Evolutionary conservation across 176 grass and related monocot species (phyloP).

Genomic region (Triticum urartu): DNA sequence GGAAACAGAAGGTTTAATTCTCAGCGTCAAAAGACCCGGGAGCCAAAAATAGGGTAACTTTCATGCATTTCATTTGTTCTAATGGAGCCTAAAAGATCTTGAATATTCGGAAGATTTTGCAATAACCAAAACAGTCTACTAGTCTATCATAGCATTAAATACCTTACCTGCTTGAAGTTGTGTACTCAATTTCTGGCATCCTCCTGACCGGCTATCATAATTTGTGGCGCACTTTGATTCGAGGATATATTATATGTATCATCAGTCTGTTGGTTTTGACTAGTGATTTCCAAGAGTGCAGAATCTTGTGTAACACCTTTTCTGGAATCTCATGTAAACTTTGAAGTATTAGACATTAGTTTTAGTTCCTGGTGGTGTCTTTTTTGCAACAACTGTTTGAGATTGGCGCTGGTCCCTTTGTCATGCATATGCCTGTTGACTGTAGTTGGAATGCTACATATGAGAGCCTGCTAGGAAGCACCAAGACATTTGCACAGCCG

Average conservation of each 20-base stretch:
- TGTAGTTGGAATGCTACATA: constrained; percentile 89
- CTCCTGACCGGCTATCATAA: not conserved
- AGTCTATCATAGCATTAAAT: not conserved
- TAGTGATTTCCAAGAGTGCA: not conserved
- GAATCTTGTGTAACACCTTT: constrained; percentile 5
- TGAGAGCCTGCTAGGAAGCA: constrained; percentile 82
- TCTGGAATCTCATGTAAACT: not conserved
- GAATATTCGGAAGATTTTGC: not conserved
- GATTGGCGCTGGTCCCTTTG: not conserved
- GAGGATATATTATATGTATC: not conserved
- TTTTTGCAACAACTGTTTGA: constrained; percentile 23
- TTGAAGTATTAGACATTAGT: not conserved
- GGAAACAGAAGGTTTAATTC: constrained; percentile 50
- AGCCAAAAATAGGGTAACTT: constrained; percentile 76
- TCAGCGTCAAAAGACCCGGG: constrained; percentile 41
- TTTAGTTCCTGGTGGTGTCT: not conserved
- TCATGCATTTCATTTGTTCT: not conserved
- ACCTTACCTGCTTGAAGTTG: not conserved
- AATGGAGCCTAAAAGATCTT: not conserved
- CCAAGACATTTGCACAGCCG: constrained; percentile 66
- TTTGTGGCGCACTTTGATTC: not conserved
- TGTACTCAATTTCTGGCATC: not conserved
- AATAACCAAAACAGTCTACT: not conserved
- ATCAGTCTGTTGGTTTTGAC: not conserved
- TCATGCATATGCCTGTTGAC: not conserved